phyloP scores from a whole-genome alignment of 257 asterid species.

The Marsdenia floribunda region DNA sequence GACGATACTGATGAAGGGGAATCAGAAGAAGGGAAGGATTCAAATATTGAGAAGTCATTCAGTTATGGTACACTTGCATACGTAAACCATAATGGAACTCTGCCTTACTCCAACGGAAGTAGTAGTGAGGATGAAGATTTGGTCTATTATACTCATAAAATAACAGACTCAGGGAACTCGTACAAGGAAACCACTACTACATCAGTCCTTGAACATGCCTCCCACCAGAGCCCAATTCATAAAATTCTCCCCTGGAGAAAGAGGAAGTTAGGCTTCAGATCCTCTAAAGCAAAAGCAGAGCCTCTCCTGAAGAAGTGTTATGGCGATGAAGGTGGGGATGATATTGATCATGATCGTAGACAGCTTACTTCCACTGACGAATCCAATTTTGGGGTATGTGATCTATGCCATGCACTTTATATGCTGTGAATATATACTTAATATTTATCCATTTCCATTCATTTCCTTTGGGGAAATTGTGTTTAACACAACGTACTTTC shows the following conservation, averaged over 20 bases:
- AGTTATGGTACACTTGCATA: conserved; percentile 56
- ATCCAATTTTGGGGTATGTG: conserved; percentile 45
- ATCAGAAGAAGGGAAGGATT: conserved; percentile 30
- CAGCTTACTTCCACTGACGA: conserved; percentile 74
- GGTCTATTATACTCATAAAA: conserved; percentile 40
- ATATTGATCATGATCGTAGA: conserved; percentile 86
- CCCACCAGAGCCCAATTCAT: conserved; percentile 36
- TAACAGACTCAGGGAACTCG: conserved; percentile 20
- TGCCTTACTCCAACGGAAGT: conserved; percentile 36
- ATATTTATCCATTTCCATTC: background rate
- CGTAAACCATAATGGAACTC: conserved; percentile 58
- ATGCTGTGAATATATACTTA: background rate
- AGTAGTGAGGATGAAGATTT: conserved; percentile 58
- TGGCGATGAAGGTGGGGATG: conserved; percentile 92
- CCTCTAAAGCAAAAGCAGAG: conserved; percentile 65
- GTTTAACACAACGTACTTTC: conserved; percentile 7
- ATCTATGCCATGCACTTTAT: background rate
- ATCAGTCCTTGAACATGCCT: conserved; percentile 26
- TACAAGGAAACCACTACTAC: conserved; percentile 18
- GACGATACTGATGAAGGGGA: conserved; percentile 39
- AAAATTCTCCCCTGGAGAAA: conserved; percentile 73
- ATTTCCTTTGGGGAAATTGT: background rate
- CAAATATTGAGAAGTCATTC: conserved; percentile 37
- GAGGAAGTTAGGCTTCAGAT: conserved; percentile 63
- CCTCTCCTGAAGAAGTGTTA: conserved; percentile 59